These are phyloP conservation scores for Sambucus nigra DNA, from an alignment of 129 eudicot species.

Conservation along the genomic window DNA sequence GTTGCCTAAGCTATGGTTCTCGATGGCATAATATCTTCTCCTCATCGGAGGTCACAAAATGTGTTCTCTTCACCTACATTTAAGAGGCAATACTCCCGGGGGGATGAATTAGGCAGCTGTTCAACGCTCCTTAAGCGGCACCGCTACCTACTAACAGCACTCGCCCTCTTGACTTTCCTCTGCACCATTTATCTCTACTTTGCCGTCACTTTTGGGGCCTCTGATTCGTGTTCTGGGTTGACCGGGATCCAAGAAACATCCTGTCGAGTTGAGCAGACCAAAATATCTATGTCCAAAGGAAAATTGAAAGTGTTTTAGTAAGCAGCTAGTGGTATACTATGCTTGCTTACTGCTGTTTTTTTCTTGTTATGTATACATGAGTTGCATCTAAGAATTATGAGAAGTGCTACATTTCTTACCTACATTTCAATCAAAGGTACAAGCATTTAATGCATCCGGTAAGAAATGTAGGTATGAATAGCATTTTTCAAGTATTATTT, in stretches of 20 bases:
- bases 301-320: conserved; percentile 29
- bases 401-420: too few species aligned
- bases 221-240: conserved; percentile 31
- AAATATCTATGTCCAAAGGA: conserved; percentile 33
- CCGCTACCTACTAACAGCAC: conserved; percentile 49
- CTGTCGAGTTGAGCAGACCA: conserved; percentile 35
- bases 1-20: conserved; percentile 24
- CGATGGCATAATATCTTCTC: conserved; percentile 36
- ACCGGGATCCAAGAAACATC: conserved; percentile 30
- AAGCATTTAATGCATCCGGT: too few species aligned
- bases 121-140: conserved; percentile 44
- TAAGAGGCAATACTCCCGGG: conserved; percentile 24
- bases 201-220: conserved; percentile 41
- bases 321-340: background rate
- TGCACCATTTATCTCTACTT: conserved; percentile 60
- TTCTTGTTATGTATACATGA: background rate
- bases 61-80: conserved; percentile 24
- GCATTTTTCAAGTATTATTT: too few species aligned
- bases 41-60: conserved; percentile 43
- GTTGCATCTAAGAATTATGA: too few species aligned
- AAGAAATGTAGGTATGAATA: too few species aligned
- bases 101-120: conserved; percentile 38
- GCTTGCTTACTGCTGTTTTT: background rate
- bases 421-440: too few species aligned
- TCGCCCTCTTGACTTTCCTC: conserved; percentile 32